These are phyloP conservation scores for Acrocalymma vagum DNA, from an alignment of 2,329 filamentous ascomycete species.

Conservation along the genomic window DNA sequence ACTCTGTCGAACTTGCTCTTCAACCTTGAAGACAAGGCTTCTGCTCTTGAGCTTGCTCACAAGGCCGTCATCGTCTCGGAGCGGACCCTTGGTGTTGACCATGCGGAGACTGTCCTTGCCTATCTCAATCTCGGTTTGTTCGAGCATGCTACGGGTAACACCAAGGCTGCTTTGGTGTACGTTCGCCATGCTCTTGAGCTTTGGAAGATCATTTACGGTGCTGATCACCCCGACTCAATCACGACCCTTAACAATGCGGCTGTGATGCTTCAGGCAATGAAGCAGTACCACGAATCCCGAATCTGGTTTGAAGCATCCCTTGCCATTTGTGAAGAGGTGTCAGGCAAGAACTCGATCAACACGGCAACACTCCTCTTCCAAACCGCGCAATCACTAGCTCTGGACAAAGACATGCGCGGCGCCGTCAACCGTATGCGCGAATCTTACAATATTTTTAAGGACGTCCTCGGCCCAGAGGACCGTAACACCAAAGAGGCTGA, in stretches of 20 bases:
- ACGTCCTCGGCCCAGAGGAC: slow-evolving; percentile 85
- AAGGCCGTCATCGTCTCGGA: slow-evolving; percentile 98
- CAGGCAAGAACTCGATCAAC: slow-evolving; percentile 89
- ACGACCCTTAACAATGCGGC: slow-evolving; percentile 99
- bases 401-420: slow-evolving; percentile 94
- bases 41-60: slow-evolving; percentile 91
- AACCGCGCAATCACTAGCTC: slow-evolving; percentile 89
- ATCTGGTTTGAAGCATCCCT: slow-evolving; percentile 97
- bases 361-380: slow-evolving; percentile 96
- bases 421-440: slow-evolving; percentile 95
- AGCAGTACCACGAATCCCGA: slow-evolving; percentile 92
- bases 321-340: slow-evolving; percentile 86
- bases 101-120: slow-evolving; percentile 90
- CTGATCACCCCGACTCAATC: slow-evolving; percentile 94
- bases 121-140: slow-evolving; percentile 97
- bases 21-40: slow-evolving; percentile 96
- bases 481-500: slow-evolving; percentile 99
- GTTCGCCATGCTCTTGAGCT: slow-evolving; percentile 92
- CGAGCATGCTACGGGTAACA: slow-evolving; percentile 91
- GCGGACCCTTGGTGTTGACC: slow-evolving; percentile 91
- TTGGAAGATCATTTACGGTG: slow-evolving; percentile 96
- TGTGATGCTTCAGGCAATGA: slow-evolving; percentile 96
- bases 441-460: slow-evolving; percentile 94
- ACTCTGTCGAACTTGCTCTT: slow-evolving; percentile 96
- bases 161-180: slow-evolving; percentile 84